Percentiles rank a stretch among this genome's conserved stretches.
Evolutionary conservation across 1,284 basidiomycete species (phyloP).

Genomic region (Cryptococcus neoformans): DNA sequence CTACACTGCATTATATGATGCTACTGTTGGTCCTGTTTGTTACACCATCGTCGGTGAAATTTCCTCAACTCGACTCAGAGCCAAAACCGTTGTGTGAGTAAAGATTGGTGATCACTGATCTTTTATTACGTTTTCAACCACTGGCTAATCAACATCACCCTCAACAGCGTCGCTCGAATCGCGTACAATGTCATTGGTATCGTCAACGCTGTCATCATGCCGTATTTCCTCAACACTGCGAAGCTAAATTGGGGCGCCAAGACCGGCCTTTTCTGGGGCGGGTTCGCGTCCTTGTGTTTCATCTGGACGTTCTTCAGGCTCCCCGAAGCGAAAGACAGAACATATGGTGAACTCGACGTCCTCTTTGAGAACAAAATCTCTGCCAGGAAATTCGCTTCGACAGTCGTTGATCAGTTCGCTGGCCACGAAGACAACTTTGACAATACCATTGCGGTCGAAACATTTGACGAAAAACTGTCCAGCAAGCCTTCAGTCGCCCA

Average conservation of each 20-base stretch:
- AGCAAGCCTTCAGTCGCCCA: too few relatives aligned
- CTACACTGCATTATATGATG: too few relatives aligned
- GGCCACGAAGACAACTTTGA: neutral
- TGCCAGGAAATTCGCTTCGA: constrained; percentile 23
- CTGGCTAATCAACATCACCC: constrained; percentile 32
- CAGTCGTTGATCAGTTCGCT: constrained; percentile 10
- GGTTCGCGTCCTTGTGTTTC: constrained; percentile 15
- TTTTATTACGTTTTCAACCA: constrained; percentile 13
- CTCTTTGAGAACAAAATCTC: constrained; percentile 22
- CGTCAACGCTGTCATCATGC: constrained; percentile 16
- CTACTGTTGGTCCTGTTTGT: too few relatives aligned
- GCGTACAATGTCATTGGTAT: constrained; percentile 49
- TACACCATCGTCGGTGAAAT: too few relatives aligned
- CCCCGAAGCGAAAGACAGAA: constrained; percentile 43
- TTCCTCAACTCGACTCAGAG: neutral
- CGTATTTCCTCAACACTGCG: constrained; percentile 20
- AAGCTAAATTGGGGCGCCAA: constrained; percentile 27
- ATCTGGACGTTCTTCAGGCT: constrained; percentile 34
- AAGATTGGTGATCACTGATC: too few relatives aligned
- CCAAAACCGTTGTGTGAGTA: constrained; percentile 19
- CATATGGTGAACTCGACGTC: constrained; percentile 32
- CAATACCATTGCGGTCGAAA: too few relatives aligned
- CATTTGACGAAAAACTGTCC: too few relatives aligned
- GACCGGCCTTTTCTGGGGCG: constrained; percentile 29
- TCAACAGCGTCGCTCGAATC: constrained; percentile 32